Conservation (phyloP, 441 rosid species). For the Croton laevigatus region DNA sequence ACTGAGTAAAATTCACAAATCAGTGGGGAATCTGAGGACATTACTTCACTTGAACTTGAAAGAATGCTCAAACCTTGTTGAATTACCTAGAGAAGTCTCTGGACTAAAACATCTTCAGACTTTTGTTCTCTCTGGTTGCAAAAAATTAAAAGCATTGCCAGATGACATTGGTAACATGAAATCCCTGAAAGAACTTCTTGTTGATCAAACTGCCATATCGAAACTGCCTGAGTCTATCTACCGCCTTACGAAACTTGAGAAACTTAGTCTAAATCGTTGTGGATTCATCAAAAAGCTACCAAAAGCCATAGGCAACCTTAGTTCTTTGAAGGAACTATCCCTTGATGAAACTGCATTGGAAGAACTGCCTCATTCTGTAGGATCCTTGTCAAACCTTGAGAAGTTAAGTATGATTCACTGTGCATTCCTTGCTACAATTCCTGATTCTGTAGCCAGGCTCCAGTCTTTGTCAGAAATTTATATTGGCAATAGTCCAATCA, state of each 20-base stretch:
- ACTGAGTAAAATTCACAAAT: conserved; percentile 42
- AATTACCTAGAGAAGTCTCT: conserved; percentile 49
- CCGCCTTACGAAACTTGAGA: conserved; percentile 43
- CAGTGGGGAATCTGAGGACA: conserved; percentile 41
- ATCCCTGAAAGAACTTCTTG: conserved; percentile 46
- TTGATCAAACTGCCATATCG: conserved; percentile 45
- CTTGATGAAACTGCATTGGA: conserved; percentile 35
- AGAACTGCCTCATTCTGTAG: conserved; percentile 46
- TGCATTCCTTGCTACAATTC: conserved; percentile 35
- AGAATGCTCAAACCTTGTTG: conserved; percentile 38
- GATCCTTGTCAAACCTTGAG: conserved; percentile 46
- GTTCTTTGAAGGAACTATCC: conserved; percentile 43
- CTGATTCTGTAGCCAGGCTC: conserved; percentile 42
- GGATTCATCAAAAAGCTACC: conserved; percentile 40
- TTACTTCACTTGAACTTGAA: conserved; percentile 47
- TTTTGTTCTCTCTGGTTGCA: conserved; percentile 52
- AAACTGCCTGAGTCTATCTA: conserved; percentile 44
- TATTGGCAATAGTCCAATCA: conserved; percentile 24
- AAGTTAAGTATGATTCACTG: conserved; percentile 42
- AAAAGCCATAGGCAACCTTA: conserved; percentile 28
- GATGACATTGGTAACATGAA: conserved; percentile 45
- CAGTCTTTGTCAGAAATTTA: conserved; percentile 30
- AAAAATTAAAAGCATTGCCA: conserved; percentile 43
- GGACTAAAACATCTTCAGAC: conserved; percentile 47
- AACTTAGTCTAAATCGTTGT: conserved; percentile 45